A percentile compares a stretch with the other conserved stretches of the same genome.
These are phyloP conservation scores for Penicillium parvum DNA, from an alignment of 495 filamentous ascomycete genomes.

Conservation along the genomic window DNA sequence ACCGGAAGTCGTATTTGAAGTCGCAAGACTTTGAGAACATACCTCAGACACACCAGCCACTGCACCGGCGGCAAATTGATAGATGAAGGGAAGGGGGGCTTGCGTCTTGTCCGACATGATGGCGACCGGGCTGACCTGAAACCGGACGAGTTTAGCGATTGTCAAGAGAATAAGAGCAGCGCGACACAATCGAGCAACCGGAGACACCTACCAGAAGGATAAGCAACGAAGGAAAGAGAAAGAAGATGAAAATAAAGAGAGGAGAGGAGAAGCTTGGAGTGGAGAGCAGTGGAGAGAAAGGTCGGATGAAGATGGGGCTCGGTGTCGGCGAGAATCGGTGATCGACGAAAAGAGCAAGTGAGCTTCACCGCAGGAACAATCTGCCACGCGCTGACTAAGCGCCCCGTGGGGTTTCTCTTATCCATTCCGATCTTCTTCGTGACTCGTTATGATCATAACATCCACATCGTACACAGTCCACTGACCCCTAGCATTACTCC, in stretches of 20 bases:
- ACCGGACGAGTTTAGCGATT: background rate
- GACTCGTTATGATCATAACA: too few species aligned
- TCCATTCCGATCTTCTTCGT: background rate
- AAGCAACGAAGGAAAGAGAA: constrained; percentile 2
- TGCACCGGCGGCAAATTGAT: constrained; percentile 85
- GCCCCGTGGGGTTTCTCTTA: background rate
- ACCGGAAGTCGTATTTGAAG: background rate
- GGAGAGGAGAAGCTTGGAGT: constrained; percentile 11
- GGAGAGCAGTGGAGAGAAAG: constrained; percentile 10
- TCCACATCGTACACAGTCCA: background rate
- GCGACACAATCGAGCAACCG: background rate
- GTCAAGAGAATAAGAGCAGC: background rate
- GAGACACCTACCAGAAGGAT: background rate
- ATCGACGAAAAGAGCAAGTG: constrained; percentile 8
- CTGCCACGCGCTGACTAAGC: constrained; percentile 15
- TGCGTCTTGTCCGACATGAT: constrained; percentile 54
- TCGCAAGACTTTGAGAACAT: constrained; percentile 23
- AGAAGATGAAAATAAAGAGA: constrained; percentile 9
- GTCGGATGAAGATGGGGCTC: constrained; percentile 11
- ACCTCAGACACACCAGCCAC: constrained; percentile 92
- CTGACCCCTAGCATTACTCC: constrained; percentile 1
- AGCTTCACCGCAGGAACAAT: constrained; percentile 13
- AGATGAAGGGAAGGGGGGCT: constrained; percentile 75
- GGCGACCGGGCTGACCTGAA: constrained; percentile 15
- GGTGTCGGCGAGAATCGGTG: constrained; percentile 27